phyloP scores from a whole-genome alignment of 805 yeast genomes.

The Candida nemodendra region DNA sequence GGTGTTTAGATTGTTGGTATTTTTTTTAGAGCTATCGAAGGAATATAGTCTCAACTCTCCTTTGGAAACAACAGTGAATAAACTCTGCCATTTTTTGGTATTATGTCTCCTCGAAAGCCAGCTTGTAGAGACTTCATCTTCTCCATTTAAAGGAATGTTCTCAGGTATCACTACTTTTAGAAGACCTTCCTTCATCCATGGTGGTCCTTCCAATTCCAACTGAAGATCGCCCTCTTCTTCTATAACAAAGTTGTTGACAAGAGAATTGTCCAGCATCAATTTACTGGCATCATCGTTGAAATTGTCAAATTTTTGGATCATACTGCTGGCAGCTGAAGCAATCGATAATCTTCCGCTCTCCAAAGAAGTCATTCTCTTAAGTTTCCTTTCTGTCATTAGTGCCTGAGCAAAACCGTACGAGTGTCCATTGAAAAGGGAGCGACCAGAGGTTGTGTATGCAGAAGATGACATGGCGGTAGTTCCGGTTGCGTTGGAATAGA shows the following conservation, averaged over 20 bases:
- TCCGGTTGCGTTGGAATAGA: constrained; percentile 8
- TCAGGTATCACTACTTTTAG: constrained; percentile 35
- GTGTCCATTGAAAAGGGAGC: constrained; percentile 1
- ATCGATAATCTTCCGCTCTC: constrained; percentile 20
- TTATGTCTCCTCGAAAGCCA: constrained; percentile 2
- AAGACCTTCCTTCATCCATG: constrained; percentile 76
- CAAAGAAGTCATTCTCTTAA: constrained; percentile 19
- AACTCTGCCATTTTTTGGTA: constrained; percentile 41
- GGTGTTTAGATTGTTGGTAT: constrained; percentile 8
- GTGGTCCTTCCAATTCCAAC: constrained; percentile 68
- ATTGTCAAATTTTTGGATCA: constrained; percentile 11
- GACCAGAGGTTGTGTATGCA: not conserved
- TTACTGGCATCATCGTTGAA: constrained; percentile 11
- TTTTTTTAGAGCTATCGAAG: constrained; percentile 33
- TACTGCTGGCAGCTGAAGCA: constrained; percentile 10
- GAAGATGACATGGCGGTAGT: constrained; percentile 2
- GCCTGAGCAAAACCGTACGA: constrained; percentile 30
- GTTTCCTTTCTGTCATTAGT: constrained; percentile 22
- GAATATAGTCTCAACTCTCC: constrained; percentile 62
- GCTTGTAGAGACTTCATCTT: not conserved
- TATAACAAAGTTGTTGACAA: constrained; percentile 11
- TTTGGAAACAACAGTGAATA: constrained; percentile 65
- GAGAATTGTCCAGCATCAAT: constrained; percentile 7
- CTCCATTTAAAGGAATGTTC: constrained; percentile 12
- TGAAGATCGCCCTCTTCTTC: constrained; percentile 55